A percentile compares a stretch with the other conserved stretches of the same genome.
phyloP scores from a whole-genome alignment of 768 basidiomycete genomes.

The Lentinus brumalis region DNA sequence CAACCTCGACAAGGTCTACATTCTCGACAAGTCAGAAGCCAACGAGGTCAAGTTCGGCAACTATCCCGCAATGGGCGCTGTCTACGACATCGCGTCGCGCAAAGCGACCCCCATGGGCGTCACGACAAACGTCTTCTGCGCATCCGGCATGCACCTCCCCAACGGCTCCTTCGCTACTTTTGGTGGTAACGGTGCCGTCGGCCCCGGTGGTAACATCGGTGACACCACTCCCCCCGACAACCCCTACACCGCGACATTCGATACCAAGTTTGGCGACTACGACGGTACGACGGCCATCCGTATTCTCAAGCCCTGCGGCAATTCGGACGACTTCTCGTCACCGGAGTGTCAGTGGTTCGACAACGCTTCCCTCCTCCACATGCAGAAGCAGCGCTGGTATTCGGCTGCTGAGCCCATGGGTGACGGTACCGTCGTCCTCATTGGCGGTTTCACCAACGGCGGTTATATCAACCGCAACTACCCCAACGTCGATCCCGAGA shows the following conservation, averaged over 20 bases:
- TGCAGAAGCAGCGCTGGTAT: constrained; percentile 79
- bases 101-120: constrained; percentile 70
- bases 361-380: constrained; percentile 56
- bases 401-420: constrained; percentile 72
- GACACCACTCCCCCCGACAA: constrained; percentile 43
- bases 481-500: constrained; percentile 64
- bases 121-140: constrained; percentile 74
- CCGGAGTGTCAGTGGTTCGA: constrained; percentile 73
- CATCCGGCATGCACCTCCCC: constrained; percentile 80
- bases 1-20: constrained; percentile 79
- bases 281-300: constrained; percentile 83
- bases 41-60: constrained; percentile 66
- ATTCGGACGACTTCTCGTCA: constrained; percentile 39
- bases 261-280: constrained; percentile 73
- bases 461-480: constrained; percentile 80
- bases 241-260: constrained; percentile 53
- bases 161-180: constrained; percentile 77
- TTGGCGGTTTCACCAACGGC: constrained; percentile 79
- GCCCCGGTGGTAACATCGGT: constrained; percentile 61
- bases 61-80: constrained; percentile 75
- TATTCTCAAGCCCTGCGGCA: constrained; percentile 74
- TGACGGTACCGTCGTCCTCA: constrained; percentile 77
- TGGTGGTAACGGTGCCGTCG: constrained; percentile 78
- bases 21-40: constrained; percentile 88
- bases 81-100: constrained; percentile 69